Base-by-base conservation (phyloP, 2,329 filamentous ascomycete genomes). In the Colletotrichum camelliae region DNA sequence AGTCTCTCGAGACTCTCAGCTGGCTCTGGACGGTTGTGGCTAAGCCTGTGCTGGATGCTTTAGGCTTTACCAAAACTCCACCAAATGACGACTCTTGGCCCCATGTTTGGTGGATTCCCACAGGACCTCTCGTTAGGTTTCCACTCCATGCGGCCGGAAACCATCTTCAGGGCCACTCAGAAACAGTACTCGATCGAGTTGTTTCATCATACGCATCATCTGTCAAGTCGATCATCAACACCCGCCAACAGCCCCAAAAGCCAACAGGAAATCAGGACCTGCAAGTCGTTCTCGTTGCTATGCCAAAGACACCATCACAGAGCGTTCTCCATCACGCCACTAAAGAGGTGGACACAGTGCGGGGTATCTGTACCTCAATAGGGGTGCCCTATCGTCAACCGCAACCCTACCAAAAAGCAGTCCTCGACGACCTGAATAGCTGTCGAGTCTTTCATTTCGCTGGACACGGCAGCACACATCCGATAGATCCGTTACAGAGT, bases 201-300 rank as follows among this genome's bases (percentile, higher is more conserved):
- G 80, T 86, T 7, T 87, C 85, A 8, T 86, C 85, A 0, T 87
- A 86, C 67, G 79, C 71, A 18, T 78, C 81, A 1, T 85, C 85
- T 2, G 66, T 86, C 37, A 83, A 81, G 73, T 75, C 82, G 3
- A 65, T 87, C 8, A 78, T 84, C 21, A 68, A 82, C 27, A 76
- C 73, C 7, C 81, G 24, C 27, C 64, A 66, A 27, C 64, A 58
- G 7, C 15, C n/a, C 15, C 18, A 24, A 58, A 15, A 27, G 13
- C 15, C 2, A 39, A 18, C 33, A 64, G 15, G 24, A 7, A 8
- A 18, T 16, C 7, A 9, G 39, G 24, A 66, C 16, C 37, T 24
- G 4, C 9, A 52, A 18, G 39, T 48, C n/a, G 64, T 85, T 2
- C 75, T 85, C 2, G 77, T 85, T n/a, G 78, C 77, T 5, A 84